Conservation (phyloP, 2,329 filamentous ascomycete genomes). For the Epichloe glyceriae region DNA sequence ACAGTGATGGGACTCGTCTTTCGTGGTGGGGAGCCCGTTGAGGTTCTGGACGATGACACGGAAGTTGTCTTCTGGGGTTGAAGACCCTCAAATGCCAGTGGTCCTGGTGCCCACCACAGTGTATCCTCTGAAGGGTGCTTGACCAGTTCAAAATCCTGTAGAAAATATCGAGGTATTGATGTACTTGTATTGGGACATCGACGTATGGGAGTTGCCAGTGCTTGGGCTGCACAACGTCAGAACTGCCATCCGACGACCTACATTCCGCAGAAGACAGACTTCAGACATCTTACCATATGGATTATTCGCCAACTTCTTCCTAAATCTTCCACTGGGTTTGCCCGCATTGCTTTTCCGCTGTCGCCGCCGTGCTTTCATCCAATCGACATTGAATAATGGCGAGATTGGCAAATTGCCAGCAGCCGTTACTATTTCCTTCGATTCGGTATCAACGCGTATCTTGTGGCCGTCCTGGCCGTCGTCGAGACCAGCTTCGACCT, state of each 20-base stretch:
- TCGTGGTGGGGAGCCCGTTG: not conserved
- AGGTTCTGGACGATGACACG: not conserved
- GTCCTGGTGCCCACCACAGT: slow-evolving; percentile 44
- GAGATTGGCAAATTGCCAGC: slow-evolving; percentile 38
- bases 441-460: slow-evolving; percentile 23
- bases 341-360: slow-evolving; percentile 26
- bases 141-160: slow-evolving; percentile 47
- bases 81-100: slow-evolving; percentile 19
- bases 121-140: slow-evolving; percentile 37
- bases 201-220: slow-evolving; percentile 48
- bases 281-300: slow-evolving; percentile 41
- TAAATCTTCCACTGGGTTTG: slow-evolving; percentile 31
- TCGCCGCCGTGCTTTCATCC: slow-evolving; percentile 30
- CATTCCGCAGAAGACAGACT: too few relatives aligned
- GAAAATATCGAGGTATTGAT: slow-evolving; percentile 45
- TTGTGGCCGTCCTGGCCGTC: slow-evolving; percentile 15
- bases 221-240: slow-evolving; percentile 36
- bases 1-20: slow-evolving; percentile 11
- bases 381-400: slow-evolving; percentile 39
- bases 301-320: slow-evolving; percentile 46
- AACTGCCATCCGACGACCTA: not conserved
- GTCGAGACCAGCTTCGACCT: slow-evolving; percentile 20
- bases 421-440: slow-evolving; percentile 32
- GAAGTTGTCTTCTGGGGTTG: slow-evolving; percentile 1
- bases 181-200: slow-evolving; percentile 35